Evolutionary conservation across 441 rosid species (phyloP).

Genomic region (Aquilaria agallochum): DNA sequence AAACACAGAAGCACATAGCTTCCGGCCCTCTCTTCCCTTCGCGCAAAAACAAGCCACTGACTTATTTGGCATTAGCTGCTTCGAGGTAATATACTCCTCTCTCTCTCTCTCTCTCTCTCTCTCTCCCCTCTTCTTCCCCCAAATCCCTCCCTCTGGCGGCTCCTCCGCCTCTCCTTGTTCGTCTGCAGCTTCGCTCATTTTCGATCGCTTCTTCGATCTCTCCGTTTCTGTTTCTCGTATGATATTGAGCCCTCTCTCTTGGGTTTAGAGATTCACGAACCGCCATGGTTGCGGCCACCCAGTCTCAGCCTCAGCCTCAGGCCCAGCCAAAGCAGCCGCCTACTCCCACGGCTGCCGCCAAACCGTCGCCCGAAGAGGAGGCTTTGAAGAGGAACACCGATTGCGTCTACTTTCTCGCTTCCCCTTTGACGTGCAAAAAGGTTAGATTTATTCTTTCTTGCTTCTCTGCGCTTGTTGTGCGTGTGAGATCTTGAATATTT

Average conservation of each 20-base stretch:
- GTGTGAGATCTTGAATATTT: background rate
- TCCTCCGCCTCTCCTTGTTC: conserved; percentile 3
- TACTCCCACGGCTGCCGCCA: conserved; percentile 9
- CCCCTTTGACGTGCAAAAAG: conserved; percentile 98
- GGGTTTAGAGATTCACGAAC: conserved; percentile 9
- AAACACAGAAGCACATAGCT: no score
- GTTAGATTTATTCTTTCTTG: conserved; percentile 22
- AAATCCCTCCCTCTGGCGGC: conserved; percentile 27
- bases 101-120: no score
- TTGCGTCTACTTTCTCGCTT: conserved; percentile 96
- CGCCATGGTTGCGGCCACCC: conserved; percentile 57
- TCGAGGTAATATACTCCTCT: no score
- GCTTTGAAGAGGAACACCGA: conserved; percentile 90
- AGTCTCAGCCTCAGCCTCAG: conserved; percentile 35
- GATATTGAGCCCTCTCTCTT: conserved; percentile 17
- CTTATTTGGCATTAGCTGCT: no score
- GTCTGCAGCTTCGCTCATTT: conserved; percentile 7
- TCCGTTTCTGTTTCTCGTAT: background rate
- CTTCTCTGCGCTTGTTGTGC: background rate
- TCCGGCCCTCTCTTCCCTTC: no score
- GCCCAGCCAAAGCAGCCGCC: conserved; percentile 26
- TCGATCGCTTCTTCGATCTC: conserved; percentile 14
- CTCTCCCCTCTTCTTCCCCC: background rate
- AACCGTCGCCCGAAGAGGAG: conserved; percentile 71
- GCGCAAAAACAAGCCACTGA: no score